phyloP scores from a whole-genome alignment of 257 asterid species.

The Leonotis leonurus region DNA sequence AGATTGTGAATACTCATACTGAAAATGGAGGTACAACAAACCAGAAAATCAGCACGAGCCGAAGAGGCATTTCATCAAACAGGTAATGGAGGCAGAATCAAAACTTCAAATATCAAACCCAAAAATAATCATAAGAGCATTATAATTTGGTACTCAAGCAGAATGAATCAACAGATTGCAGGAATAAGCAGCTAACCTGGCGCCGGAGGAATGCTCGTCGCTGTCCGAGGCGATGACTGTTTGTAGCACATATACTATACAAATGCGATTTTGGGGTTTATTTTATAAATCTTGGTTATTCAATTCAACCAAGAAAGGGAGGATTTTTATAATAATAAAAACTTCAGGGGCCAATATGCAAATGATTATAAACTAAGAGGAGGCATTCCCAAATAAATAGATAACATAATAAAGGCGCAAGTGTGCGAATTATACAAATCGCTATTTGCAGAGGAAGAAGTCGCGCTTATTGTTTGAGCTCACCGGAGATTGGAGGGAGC shows the following conservation, averaged over 20 bases:
- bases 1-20: constrained; percentile 41
- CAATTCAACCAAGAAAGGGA: no score
- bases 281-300: no score
- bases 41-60: constrained; percentile 15
- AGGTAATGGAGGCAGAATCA: not conserved
- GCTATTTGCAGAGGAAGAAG: no score
- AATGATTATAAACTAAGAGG: no score
- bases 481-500: constrained; percentile 5
- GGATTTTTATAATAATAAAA: not conserved
- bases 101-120: not conserved
- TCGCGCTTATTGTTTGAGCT: not conserved
- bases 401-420: no score
- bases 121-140: not conserved
- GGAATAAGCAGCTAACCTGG: not conserved
- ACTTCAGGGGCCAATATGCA: not conserved
- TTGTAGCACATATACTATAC: not conserved
- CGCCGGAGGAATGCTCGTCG: not conserved
- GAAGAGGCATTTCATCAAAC: constrained; percentile 21
- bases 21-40: not conserved
- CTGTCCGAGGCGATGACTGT: not conserved
- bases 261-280: not conserved
- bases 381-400: no score
- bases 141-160: not conserved
- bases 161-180: constrained; percentile 1
- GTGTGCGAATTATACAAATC: no score